Evolutionary conservation across 306 rosid genomes (phyloP).

Genomic region (Cicer yamashitae): DNA sequence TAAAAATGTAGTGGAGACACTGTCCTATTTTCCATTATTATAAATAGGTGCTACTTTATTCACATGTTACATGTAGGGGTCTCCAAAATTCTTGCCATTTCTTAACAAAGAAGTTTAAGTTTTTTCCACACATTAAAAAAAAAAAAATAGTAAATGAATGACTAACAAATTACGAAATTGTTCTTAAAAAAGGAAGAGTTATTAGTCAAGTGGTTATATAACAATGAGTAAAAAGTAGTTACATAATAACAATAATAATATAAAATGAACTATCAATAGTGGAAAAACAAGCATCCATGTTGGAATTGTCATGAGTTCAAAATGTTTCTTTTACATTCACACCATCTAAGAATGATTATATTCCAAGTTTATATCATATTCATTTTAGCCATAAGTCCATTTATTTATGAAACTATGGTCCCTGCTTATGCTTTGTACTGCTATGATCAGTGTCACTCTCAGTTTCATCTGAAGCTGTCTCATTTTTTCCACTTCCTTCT

Average conservation of each 20-base stretch:
- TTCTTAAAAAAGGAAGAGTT: too few relatives aligned
- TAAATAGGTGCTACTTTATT: not conserved
- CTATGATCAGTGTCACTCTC: constrained; percentile 57
- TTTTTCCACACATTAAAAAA: too few relatives aligned
- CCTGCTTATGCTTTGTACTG: constrained; percentile 46
- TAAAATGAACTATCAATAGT: not conserved
- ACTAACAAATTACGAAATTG: too few relatives aligned
- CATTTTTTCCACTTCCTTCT: constrained; percentile 55
- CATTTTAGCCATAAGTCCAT: constrained; percentile 11
- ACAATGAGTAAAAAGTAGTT: too few relatives aligned
- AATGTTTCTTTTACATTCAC: constrained; percentile 25
- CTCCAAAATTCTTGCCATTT: not conserved
- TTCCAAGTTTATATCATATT: not conserved
- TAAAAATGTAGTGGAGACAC: constrained; percentile 13
- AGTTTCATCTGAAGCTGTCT: constrained; percentile 45
- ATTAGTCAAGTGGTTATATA: too few relatives aligned
- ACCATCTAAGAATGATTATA: constrained; percentile 24
- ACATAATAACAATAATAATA: too few relatives aligned
- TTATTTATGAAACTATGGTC: constrained; percentile 39
- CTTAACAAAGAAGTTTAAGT: too few relatives aligned
- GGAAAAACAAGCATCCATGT: constrained; percentile 21
- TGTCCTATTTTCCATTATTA: constrained; percentile 26
- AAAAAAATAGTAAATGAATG: too few relatives aligned
- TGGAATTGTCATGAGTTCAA: constrained; percentile 11
- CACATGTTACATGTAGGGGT: not conserved